phyloP scores from a whole-genome alignment of 805 yeast species.

The Wickerhamomyces silvicola region DNA sequence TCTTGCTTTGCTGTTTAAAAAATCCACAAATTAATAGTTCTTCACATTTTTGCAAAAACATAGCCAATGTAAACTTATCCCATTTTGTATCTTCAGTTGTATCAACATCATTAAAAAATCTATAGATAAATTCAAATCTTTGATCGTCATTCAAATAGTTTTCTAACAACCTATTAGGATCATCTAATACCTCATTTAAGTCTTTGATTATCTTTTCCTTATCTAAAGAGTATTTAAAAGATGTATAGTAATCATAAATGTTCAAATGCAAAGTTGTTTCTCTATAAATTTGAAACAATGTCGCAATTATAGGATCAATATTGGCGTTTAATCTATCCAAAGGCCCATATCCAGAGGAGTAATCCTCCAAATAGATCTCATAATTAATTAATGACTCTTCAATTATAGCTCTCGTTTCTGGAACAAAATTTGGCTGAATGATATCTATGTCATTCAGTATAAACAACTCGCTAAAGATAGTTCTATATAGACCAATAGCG shows the following conservation, averaged over 20 bases:
- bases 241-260: slow-evolving; percentile 57
- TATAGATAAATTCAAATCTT: slow-evolving; percentile 22
- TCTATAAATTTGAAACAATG: slow-evolving; percentile 61
- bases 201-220: slow-evolving; percentile 22
- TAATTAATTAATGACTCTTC: slow-evolving; percentile 39
- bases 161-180: slow-evolving; percentile 13
- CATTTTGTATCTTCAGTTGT: slow-evolving; percentile 37
- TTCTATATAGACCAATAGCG: slow-evolving; percentile 9
- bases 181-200: slow-evolving; percentile 17
- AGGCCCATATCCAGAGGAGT: slow-evolving; percentile 10
- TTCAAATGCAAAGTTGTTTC: slow-evolving; percentile 72
- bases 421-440: slow-evolving; percentile 33
- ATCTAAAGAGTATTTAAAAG: slow-evolving; percentile 50
- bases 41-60: slow-evolving; percentile 69
- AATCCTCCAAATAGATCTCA: slow-evolving; percentile 20
- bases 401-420: slow-evolving; percentile 34
- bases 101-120: slow-evolving; percentile 22
- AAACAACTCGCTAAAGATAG: neutral
- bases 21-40: slow-evolving; percentile 70
- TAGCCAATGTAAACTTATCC: slow-evolving; percentile 57
- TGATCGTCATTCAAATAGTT: slow-evolving; percentile 18
- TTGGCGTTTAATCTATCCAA: slow-evolving; percentile 26
- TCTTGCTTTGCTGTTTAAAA: slow-evolving; percentile 44
- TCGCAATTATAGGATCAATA: slow-evolving; percentile 48
- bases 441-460: slow-evolving; percentile 26